These are phyloP conservation scores for Chenopodium suecicum DNA, from an alignment of 148 eudicot genomes.

Conservation along the genomic window DNA sequence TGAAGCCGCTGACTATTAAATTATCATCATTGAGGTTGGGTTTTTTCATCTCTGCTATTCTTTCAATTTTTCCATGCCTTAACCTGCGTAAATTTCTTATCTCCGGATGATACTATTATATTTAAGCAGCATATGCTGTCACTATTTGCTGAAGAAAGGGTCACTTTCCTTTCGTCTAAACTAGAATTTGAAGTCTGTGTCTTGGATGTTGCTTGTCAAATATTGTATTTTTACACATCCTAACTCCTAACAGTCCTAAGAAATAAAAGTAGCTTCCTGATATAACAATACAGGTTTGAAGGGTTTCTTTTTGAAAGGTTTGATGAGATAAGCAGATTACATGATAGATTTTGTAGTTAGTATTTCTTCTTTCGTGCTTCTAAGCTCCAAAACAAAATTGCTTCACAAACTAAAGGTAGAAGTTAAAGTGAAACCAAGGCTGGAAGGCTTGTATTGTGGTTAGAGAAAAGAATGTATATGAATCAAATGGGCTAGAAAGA, in stretches of 20 bases:
- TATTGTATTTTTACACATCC: neutral
- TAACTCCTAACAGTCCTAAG: neutral
- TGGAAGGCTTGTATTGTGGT: too few species aligned
- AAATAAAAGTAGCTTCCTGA: neutral
- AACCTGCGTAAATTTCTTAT: neutral
- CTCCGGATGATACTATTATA: neutral
- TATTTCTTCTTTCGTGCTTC: neutral
- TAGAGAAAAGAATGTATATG: too few species aligned
- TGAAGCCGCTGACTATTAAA: slow-evolving; percentile 49
- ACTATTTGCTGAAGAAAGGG: slow-evolving; percentile 11
- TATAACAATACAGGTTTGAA: slow-evolving; percentile 3
- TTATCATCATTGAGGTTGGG: slow-evolving; percentile 55
- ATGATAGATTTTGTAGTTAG: neutral
- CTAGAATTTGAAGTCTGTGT: neutral
- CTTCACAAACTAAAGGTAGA: too few species aligned
- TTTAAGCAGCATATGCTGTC: neutral
- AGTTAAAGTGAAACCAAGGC: too few species aligned
- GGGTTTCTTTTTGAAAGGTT: neutral
- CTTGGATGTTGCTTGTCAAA: neutral
- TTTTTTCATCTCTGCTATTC: slow-evolving; percentile 17
- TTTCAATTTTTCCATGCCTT: slow-evolving; percentile 6
- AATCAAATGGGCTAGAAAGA: too few species aligned
- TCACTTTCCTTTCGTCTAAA: neutral
- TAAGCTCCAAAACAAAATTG: too few species aligned
- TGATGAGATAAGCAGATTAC: neutral